Base-by-base conservation (phyloP, 257 asterid genomes). In the Solanum clarkiae region DNA sequence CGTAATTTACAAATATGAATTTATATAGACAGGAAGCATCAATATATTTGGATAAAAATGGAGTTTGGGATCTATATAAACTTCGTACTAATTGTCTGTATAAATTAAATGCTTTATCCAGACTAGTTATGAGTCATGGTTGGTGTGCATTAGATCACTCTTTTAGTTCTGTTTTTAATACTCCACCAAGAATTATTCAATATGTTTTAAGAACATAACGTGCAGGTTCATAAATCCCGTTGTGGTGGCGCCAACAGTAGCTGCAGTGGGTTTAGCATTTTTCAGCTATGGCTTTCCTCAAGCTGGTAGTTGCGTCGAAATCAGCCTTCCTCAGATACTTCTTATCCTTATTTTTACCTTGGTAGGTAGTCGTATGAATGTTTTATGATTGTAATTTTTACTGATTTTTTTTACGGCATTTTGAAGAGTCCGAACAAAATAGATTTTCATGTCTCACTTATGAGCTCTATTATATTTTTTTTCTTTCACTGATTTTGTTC, bases 201-300 rank as follows among this genome's bases (percentile, higher is more conserved):
- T 54, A 69, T 84, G 53, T 13, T 65, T 51, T 56, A 29, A 51
- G 15, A 79, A 51, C 66, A 82, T 54, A 10, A 80, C 18, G 47
- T 89, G 89, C 92, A 97, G 99, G 93, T 92, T 94, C 80, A 93
- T 97, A 87, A 97, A 95, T 90, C 99, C 99, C 69, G 91, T 97
- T 81, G 99, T 97, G 86, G 98, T 97, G 77, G 97, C 98, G 82
- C 98, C 99, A 80, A 94, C 99, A 80, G 87, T 93, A 84, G 94
- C 98, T 44, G 91, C 98, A 49, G 92, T 97, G 87, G 98, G 99
- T 85, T 92, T 97, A 89, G 97, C 99, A 71, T 94, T 95, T 89
- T 92, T 97, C 86, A 93, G 98, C 93, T 95, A 90, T 88, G 99
- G 99, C 84, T 97, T 97, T 91, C 98, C 99, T 74, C 98, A 93